phyloP scores from a whole-genome alignment of 2,329 filamentous ascomycete genomes.

The Aspergillus sp. region DNA sequence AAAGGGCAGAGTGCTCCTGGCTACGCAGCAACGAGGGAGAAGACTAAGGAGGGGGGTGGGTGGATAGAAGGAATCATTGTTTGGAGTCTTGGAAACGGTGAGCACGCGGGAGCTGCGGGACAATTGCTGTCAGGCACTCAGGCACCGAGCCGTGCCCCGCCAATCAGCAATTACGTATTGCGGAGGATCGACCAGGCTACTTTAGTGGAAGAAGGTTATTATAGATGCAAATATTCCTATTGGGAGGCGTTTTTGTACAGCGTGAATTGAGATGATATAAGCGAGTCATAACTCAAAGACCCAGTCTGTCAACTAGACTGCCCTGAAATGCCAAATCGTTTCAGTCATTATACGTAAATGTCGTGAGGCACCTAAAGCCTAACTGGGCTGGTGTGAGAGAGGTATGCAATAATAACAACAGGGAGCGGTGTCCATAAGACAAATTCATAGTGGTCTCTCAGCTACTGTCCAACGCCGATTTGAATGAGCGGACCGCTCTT shows the following conservation, averaged over 20 bases:
- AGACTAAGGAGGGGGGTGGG: background rate
- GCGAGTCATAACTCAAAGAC: background rate
- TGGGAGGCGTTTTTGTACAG: background rate
- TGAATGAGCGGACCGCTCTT: constrained; percentile 27
- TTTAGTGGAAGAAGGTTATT: background rate
- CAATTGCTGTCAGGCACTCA: constrained; percentile 8
- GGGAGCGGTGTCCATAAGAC: background rate
- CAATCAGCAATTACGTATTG: constrained; percentile 1
- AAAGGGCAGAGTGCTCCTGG: background rate
- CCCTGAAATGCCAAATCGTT: constrained; percentile 1
- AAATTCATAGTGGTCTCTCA: constrained; percentile 28
- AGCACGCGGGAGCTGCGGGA: background rate
- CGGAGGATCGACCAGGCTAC: constrained; percentile 5
- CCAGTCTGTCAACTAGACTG: background rate
- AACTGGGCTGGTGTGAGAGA: background rate
- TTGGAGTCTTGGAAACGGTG: background rate
- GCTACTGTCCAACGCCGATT: constrained; percentile 42
- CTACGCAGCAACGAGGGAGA: background rate
- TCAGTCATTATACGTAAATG: background rate
- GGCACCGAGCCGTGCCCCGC: background rate
- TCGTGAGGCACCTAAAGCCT: background rate
- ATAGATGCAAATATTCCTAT: background rate
- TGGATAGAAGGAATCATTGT: background rate
- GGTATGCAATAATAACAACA: constrained; percentile 1
- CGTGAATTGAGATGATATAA: background rate